Evolutionary conservation across 768 basidiomycete genomes (phyloP), one percentile per base, ranked within the genome.

Genomic region (Udeniomyces megalosporus): DNA sequence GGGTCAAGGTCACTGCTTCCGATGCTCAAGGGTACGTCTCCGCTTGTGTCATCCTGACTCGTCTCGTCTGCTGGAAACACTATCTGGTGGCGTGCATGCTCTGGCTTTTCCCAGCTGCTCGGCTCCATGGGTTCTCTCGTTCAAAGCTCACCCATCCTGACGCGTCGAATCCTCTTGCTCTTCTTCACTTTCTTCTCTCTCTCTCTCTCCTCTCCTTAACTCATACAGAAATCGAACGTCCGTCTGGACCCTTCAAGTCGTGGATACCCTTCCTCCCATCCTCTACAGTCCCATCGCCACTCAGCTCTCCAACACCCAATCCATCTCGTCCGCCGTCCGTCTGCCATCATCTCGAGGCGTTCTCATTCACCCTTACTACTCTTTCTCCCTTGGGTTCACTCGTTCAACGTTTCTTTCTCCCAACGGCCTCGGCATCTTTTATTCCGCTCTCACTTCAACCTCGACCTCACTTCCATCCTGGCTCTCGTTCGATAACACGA

Each of bases 401-500:
- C 76, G 80, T 63, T 75, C 79, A 38, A 90, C 86, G 2, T 84
- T 82, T 71, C 62, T 70, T 2, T 75, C 79, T 32, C 67, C 70
- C 2, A 59, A 61, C 20, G 66, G 67, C 14, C 74, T 78, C 35
- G 74, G 74, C 29, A 67, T 86, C 44, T 84, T 70, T 70, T 90
- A 91, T 69, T 76, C 78, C 11, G 82, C 83, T 29, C 77, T 80
- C 35, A 79, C 80, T 69, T 75, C 77, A 0, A 81, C 88, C 66
- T 84, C 86, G n/a, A 80, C 82, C 0, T 76, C 77, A 5, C 76
- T 89, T 31, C 91, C 90, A 0, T 66, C 73, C 10, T 95, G 88
- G 85, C 76, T 93, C 71, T 64, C 60, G 12, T 97, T 88, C 73
- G 78, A 88, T 72, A 70, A 81, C 14, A 67, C 76, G 22, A 79